A percentile compares a stretch with the other conserved stretches of the same genome.
These are phyloP conservation scores for Colletotrichum plurivorum DNA, from an alignment of 2,329 filamentous ascomycete species.

Conservation along the genomic window DNA sequence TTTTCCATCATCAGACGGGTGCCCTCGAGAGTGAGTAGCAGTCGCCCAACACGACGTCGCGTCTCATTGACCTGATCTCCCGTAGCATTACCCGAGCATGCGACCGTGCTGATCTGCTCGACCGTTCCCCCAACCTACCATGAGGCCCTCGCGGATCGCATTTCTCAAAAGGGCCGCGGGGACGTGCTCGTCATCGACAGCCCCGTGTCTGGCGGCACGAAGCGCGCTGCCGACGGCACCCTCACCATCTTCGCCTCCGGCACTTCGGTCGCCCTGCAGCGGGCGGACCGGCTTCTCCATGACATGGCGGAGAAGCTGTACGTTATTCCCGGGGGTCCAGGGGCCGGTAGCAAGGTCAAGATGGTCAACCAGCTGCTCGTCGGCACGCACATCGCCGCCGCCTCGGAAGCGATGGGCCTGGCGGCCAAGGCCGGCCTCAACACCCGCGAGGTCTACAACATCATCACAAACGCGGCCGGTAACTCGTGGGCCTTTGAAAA, in stretches of 20 bases:
- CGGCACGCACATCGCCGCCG: conserved; percentile 65
- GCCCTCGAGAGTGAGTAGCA: conserved; percentile 39
- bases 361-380: conserved; percentile 68
- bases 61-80: conserved; percentile 11
- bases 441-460: conserved; percentile 49
- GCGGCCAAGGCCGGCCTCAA: conserved; percentile 63
- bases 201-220: conserved; percentile 80
- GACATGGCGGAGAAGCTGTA: conserved; percentile 72
- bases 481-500: conserved; percentile 70
- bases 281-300: conserved; percentile 67
- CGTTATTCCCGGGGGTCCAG: conserved; percentile 63
- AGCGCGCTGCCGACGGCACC: conserved; percentile 78
- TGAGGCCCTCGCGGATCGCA: conserved; percentile 29
- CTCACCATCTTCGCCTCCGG: conserved; percentile 76
- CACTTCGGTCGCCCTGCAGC: conserved; percentile 62
- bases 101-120: conserved; percentile 49
- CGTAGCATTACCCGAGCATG: conserved; percentile 36
- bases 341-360: conserved; percentile 67
- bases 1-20: conserved; percentile 49
- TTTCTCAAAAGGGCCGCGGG: conserved; percentile 31
- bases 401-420: conserved; percentile 67
- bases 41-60: not conserved
- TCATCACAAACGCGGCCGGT: conserved; percentile 48
- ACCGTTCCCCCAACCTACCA: conserved; percentile 52
- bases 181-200: conserved; percentile 72